Percentiles rank a stretch among this genome's conserved stretches.
These are phyloP conservation scores for Colletotrichum eremochloae DNA, from an alignment of 2,329 filamentous ascomycete species.

Conservation along the genomic window DNA sequence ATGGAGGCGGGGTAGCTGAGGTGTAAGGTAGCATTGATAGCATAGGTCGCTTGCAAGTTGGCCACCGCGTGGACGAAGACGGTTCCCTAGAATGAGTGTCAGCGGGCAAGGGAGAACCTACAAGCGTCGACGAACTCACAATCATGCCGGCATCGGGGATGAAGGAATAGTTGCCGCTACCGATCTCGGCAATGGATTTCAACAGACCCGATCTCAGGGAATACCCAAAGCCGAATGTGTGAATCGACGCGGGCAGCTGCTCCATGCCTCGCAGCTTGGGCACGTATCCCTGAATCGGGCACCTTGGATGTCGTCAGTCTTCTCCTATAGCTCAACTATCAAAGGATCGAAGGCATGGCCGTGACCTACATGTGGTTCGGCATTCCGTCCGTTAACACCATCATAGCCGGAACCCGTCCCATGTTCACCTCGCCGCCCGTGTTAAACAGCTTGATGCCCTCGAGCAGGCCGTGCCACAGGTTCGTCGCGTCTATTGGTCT, in stretches of 20 bases:
- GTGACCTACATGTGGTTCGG: slow-evolving; percentile 64
- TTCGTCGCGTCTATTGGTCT: slow-evolving; percentile 60
- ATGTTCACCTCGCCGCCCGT: slow-evolving; percentile 45
- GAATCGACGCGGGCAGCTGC: slow-evolving; percentile 58
- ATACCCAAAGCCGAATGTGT: slow-evolving; percentile 70
- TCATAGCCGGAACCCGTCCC: slow-evolving; percentile 61
- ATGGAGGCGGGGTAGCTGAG: slow-evolving; percentile 56
- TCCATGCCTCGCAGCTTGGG: slow-evolving; percentile 62
- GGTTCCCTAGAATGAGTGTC: slow-evolving; percentile 58
- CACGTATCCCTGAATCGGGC: slow-evolving; percentile 66
- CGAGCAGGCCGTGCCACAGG: slow-evolving; percentile 68
- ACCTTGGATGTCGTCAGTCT: slow-evolving; percentile 47
- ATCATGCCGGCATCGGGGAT: slow-evolving; percentile 75
- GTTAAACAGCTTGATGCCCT: slow-evolving; percentile 64
- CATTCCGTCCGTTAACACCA: slow-evolving; percentile 68
- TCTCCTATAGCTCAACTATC: background rate
- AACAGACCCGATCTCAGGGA: slow-evolving; percentile 64
- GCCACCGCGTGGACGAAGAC: slow-evolving; percentile 73
- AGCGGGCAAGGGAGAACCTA: background rate
- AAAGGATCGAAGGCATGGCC: background rate
- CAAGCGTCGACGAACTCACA: slow-evolving; percentile 45
- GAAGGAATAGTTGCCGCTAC: slow-evolving; percentile 70
- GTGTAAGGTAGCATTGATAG: slow-evolving; percentile 59
- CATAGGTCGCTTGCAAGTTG: slow-evolving; percentile 71
- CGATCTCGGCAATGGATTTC: slow-evolving; percentile 71